These are phyloP conservation scores for Nicotiana paniculata DNA, from an alignment of 257 asterid genomes.

Conservation along the genomic window DNA sequence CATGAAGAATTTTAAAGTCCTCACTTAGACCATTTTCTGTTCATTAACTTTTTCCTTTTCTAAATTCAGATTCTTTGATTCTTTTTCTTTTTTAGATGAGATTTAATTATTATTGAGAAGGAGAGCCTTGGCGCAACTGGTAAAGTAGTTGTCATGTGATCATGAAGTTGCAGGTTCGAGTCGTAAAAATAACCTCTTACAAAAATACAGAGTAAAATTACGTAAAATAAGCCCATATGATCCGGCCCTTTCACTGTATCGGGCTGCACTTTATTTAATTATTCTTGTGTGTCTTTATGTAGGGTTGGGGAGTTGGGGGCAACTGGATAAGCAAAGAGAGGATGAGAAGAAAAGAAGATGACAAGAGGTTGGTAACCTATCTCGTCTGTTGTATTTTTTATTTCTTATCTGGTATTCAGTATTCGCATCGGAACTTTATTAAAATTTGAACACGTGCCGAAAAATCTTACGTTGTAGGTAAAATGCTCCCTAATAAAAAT, in stretches of 20 bases:
- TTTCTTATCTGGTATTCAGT: too few species aligned
- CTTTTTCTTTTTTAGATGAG: neutral
- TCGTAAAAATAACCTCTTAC: too few species aligned
- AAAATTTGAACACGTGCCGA: too few species aligned
- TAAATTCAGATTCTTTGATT: neutral
- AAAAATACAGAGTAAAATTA: too few species aligned
- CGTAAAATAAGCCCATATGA: too few species aligned
- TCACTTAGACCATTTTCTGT: neutral
- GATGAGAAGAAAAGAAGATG: constrained; percentile 7
- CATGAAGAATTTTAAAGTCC: neutral
- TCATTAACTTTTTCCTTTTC: neutral
- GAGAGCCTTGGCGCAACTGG: too few species aligned
- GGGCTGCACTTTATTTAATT: neutral
- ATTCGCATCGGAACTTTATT: too few species aligned
- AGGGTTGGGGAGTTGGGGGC: neutral
- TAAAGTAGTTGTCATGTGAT: too few species aligned
- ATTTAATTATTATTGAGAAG: neutral
- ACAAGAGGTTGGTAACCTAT: constrained; percentile 3
- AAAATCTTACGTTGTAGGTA: too few species aligned
- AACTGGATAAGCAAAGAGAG: constrained; percentile 3
- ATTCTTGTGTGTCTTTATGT: neutral
- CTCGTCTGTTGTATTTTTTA: neutral
- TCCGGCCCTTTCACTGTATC: too few species aligned
- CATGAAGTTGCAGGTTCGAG: too few species aligned
- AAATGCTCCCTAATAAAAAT: too few species aligned